Evolutionary conservation across 164 flowering plant species (phyloP), one percentile per base, ranked within the genome.

Genomic region (Vitis vinifera): DNA sequence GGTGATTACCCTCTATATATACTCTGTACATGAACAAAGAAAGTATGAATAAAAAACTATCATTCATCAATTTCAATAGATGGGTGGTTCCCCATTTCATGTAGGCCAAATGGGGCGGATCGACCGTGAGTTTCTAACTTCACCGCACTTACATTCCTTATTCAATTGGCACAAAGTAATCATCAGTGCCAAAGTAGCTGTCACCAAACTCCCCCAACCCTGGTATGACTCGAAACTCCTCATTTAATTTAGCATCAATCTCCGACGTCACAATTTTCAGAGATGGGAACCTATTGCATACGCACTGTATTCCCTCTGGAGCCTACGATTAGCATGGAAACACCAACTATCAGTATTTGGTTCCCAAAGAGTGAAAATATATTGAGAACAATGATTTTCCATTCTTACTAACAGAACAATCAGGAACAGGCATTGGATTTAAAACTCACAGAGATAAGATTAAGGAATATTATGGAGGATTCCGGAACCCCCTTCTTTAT

Each of bases 151-250:
- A 17, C 44, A 6, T 31, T 31, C 44, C 44, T 31, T 31, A 4
- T 31, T 4, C 44, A 31, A 31, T 31, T 31, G 44, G 44, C 44
- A 31, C 4, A 31, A 31, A 31, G 44, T 6, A 6, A 56, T 88
- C 90, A 71, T 88, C 90, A 6, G 92, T 88, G 56, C 92, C 92
- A 75, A 88, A 88, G 71, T 86, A 88, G 64, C 92, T 78, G 59
- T 88, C 92, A 44, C 92, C 92, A 73, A 88, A 88, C 70, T 86
- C 92, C 10, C 92, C 92, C 90, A 88, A 85, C 10, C 90, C 92
- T 49, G 92, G 92, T 47, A 88, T 71, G 23, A 88, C 92, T 16
- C 90, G 87, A 70, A 61, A 88, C 51, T 86, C 92, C 47, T 85
- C 78, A 64, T 88, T 88, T 59, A 88, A 59, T 7, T 85, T 89